Evolutionary conservation across 139 green algal genomes (phyloP).

Genomic region (Chlorokybus atmophyticus): DNA sequence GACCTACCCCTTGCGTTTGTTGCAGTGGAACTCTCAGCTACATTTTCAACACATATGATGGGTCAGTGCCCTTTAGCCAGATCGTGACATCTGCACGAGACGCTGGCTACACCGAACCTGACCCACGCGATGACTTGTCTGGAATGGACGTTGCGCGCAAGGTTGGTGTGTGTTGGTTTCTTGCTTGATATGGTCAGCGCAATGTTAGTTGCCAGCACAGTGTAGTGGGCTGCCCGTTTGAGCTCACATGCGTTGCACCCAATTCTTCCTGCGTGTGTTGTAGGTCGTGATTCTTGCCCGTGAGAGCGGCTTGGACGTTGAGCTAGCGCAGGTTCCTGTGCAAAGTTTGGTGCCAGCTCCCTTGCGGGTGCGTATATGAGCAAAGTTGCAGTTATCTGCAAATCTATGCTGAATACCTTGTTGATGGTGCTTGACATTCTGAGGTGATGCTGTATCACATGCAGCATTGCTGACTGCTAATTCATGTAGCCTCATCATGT

Average conservation of each 20-base stretch:
- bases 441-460: too few relatives aligned
- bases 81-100: conserved; percentile 70
- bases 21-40: conserved; percentile 78
- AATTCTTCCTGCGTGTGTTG: not conserved
- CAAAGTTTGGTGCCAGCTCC: conserved; percentile 68
- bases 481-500: too few relatives aligned
- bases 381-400: too few relatives aligned
- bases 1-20: not conserved
- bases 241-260: not conserved
- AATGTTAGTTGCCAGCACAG: too few relatives aligned
- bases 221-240: not conserved
- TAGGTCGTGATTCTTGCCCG: conserved; percentile 66
- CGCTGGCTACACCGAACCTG: conserved; percentile 87
- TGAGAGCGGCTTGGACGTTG: conserved; percentile 70
- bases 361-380: conserved; percentile 20
- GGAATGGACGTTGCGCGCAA: conserved; percentile 90
- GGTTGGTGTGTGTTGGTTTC: conserved; percentile 34
- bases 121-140: conserved; percentile 83
- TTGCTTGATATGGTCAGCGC: too few relatives aligned
- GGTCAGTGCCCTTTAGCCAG: conserved; percentile 51
- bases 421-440: too few relatives aligned
- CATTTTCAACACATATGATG: conserved; percentile 88
- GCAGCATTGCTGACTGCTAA: too few relatives aligned
- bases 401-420: too few relatives aligned
- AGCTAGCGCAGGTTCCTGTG: conserved; percentile 75